Base-by-base conservation (phyloP, 306 rosid species). In the Ormosia semicastrata region DNA sequence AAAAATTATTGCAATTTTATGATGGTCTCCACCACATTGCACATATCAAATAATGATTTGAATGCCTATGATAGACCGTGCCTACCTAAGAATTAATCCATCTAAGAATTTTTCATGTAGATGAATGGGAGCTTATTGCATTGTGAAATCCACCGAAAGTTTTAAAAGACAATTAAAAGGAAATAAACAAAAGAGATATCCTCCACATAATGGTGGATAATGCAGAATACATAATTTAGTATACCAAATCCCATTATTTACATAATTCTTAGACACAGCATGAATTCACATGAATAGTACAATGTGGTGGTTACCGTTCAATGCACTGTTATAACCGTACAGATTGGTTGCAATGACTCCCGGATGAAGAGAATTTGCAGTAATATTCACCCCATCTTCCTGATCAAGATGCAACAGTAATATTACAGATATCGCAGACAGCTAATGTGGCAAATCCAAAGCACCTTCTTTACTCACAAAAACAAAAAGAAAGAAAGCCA, bases 351-450 rank as follows among this genome's bases (percentile, higher is more conserved):
- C 2, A 18, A 95, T 87, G 83, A 65, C 10, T 75, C 99, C 99
- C 1, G 97, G 99, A 75, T 95, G 99, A 89, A 95, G 91, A 71
- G 97, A 89, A 86, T 95, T 95, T 74, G 92, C 98, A 37, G 90
- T 92, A 75, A 92, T 89, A 65, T 89, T 74, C 47, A 70, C 87
- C 39, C 85, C 89, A 53, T 89, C 94, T 79, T 89, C 97, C 99
- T 93, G 94, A 74, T 73, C 73, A 84, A 86, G 87, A 88, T 69
- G 71, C 44, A 81, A 81, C 53, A 57, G 2, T 41, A 59, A 73
- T 54, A 67, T 74, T 54, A 63, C 57, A 73, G 34, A 60, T 37
- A 71, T 72, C 43, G 54, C 57, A 77, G 43, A 49, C 41, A 39
- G 57, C 4, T 64, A 46, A 65, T 14, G 69, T 50, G 50, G 77